Percentiles rank a stretch among this genome's conserved stretches.
phyloP scores from a whole-genome alignment of 345 rosid genomes.

The Xanthoceras sorbifolium region DNA sequence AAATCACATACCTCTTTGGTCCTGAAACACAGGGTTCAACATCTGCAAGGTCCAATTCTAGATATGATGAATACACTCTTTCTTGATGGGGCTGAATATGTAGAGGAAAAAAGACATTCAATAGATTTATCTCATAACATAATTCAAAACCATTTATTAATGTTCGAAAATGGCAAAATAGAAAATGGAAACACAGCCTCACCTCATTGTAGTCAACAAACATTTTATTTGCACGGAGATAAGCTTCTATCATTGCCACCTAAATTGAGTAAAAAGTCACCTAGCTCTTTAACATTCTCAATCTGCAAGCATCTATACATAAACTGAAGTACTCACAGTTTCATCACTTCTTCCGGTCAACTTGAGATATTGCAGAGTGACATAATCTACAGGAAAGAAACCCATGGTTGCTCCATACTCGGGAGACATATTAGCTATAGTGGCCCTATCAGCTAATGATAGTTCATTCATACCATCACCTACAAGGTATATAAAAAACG shows the following conservation, averaged over 20 bases:
- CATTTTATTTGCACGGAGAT: constrained; percentile 88
- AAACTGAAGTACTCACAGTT: constrained; percentile 51
- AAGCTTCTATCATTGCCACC: constrained; percentile 88
- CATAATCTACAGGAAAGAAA: constrained; percentile 94
- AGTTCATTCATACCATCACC: constrained; percentile 88
- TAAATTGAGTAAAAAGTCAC: constrained; percentile 27
- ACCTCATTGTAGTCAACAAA: constrained; percentile 78
- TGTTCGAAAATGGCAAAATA: too few relatives aligned
- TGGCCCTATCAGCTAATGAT: constrained; percentile 92
- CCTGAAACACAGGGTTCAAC: constrained; percentile 95
- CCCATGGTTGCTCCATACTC: constrained; percentile 99
- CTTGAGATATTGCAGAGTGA: constrained; percentile 80
- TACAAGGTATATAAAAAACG: constrained; percentile 31
- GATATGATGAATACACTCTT: constrained; percentile 74
- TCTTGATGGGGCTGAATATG: constrained; percentile 64
- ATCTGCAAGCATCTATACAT: constrained; percentile 4
- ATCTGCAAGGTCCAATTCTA: constrained; percentile 63
- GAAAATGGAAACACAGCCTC: constrained; percentile 5
- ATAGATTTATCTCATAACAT: too few relatives aligned
- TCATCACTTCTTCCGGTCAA: constrained; percentile 94
- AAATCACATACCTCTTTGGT: constrained; percentile 69
- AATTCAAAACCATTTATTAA: too few relatives aligned
- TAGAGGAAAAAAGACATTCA: neutral
- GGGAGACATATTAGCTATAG: constrained; percentile 95
- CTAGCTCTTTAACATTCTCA: constrained; percentile 6